A percentile compares a stretch with the other conserved stretches of the same genome.
Conservation (phyloP, 179 eudicot species). For the Pouteria campechiana region DNA sequence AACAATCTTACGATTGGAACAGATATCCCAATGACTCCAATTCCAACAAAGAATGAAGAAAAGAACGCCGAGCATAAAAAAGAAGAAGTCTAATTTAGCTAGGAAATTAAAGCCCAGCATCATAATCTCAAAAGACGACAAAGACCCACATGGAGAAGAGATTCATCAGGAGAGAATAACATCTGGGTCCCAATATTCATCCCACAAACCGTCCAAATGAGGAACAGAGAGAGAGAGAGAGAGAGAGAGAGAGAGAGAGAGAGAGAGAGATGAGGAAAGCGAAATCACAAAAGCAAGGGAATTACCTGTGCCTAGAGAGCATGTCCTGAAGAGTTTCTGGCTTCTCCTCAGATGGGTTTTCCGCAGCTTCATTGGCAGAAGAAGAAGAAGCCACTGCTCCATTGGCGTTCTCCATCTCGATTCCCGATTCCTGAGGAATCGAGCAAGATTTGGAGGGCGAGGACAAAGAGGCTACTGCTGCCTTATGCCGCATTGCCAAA, state of each 20-base stretch:
- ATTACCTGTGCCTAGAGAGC: constrained; percentile 82
- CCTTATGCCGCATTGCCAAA: too few species aligned
- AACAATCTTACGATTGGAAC: too few species aligned
- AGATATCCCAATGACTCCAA: too few species aligned
- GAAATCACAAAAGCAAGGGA: too few species aligned
- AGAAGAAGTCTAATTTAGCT: too few species aligned
- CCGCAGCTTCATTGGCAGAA: constrained; percentile 23
- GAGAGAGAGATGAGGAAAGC: background rate
- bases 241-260: background rate
- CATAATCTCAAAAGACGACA: background rate
- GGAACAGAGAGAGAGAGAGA: background rate
- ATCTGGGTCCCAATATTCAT: too few species aligned
- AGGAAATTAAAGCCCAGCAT: background rate
- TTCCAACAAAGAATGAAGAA: too few species aligned
- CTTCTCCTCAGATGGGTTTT: constrained; percentile 15
- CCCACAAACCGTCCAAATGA: background rate
- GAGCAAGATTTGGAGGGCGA: too few species aligned
- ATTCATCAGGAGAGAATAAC: too few species aligned
- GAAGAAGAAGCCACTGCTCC: constrained; percentile 18
- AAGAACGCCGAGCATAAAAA: too few species aligned
- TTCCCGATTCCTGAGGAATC: constrained; percentile 5
- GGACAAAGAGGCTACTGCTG: too few species aligned
- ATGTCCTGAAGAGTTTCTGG: constrained; percentile 76
- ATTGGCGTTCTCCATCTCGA: constrained; percentile 30
- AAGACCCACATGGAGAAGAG: too few species aligned